Percentiles rank a stretch among this genome's conserved stretches.
Conservation (phyloP, 2,329 filamentous ascomycete genomes). For the Pseudogymnoascus verrucosus region DNA sequence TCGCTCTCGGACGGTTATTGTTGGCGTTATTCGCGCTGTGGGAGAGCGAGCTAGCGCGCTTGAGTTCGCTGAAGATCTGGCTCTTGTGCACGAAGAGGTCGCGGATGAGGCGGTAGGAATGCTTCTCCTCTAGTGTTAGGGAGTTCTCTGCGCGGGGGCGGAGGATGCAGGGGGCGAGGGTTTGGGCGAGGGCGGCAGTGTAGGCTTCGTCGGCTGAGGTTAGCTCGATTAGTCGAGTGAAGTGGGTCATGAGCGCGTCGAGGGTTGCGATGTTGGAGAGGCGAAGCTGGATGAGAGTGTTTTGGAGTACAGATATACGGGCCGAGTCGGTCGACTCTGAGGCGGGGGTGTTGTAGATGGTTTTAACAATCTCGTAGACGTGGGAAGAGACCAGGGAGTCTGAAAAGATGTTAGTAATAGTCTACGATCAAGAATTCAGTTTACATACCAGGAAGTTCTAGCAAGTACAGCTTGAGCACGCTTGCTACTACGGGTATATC, state of each 20-base stretch:
- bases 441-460: slow-evolving; percentile 79
- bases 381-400: slow-evolving; percentile 98
- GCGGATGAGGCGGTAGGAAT: slow-evolving; percentile 80
- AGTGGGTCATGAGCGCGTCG: slow-evolving; percentile 96
- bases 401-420: slow-evolving; percentile 31
- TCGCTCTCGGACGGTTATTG: slow-evolving; percentile 66
- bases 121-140: slow-evolving; percentile 90
- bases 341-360: slow-evolving; percentile 79
- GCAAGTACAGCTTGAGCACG: slow-evolving; percentile 84
- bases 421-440: slow-evolving; percentile 22
- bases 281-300: slow-evolving; percentile 87
- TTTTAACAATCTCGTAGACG: slow-evolving; percentile 97
- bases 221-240: slow-evolving; percentile 90
- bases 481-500: slow-evolving; percentile 93
- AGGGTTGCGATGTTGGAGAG: slow-evolving; percentile 98
- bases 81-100: slow-evolving; percentile 94
- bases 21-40: slow-evolving; percentile 49
- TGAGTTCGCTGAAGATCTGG: slow-evolving; percentile 89
- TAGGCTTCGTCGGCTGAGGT: slow-evolving; percentile 93
- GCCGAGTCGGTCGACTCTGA: slow-evolving; percentile 69
- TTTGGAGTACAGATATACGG: slow-evolving; percentile 85
- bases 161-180: slow-evolving; percentile 76
- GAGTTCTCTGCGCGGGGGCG: slow-evolving; percentile 81
- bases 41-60: slow-evolving; percentile 70
- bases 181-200: slow-evolving; percentile 62